Conservation (phyloP, 2,329 filamentous ascomycete genomes). For the Daldinia sp. region DNA sequence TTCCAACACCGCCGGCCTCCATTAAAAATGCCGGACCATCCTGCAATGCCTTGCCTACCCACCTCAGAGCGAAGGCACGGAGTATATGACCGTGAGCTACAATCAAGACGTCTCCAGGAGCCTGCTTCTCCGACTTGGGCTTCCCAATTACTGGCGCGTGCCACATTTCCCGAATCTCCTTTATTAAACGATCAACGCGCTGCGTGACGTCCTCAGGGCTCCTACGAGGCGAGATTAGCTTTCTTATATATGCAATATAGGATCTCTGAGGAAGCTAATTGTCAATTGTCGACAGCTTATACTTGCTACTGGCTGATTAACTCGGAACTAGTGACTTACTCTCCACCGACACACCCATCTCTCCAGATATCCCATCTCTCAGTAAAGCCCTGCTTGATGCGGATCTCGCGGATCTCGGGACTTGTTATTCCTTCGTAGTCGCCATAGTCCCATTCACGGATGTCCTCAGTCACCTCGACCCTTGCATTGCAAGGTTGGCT, state of each 20-base stretch:
- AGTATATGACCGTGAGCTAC: constrained; percentile 93
- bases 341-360: constrained; percentile 87
- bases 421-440: constrained; percentile 85
- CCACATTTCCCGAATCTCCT: constrained; percentile 73
- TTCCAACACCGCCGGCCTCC: constrained; percentile 88
- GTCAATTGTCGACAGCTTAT: background rate
- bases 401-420: constrained; percentile 68
- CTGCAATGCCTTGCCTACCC: constrained; percentile 76
- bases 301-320: background rate
- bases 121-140: constrained; percentile 51
- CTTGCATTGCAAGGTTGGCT: constrained; percentile 63
- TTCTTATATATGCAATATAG: background rate
- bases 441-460: constrained; percentile 89
- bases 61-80: constrained; percentile 86
- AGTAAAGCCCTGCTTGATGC: constrained; percentile 63
- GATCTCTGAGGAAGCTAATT: background rate
- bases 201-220: constrained; percentile 75
- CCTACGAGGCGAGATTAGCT: constrained; percentile 50
- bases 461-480: constrained; percentile 73
- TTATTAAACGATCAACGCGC: constrained; percentile 78
- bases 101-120: constrained; percentile 72
- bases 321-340: constrained; percentile 61
- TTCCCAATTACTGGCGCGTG: constrained; percentile 70
- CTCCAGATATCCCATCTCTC: constrained; percentile 84
- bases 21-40: constrained; percentile 82